Base-by-base conservation (phyloP, 1,139 yeast genomes). In the Sugiyamaella pinicola region DNA sequence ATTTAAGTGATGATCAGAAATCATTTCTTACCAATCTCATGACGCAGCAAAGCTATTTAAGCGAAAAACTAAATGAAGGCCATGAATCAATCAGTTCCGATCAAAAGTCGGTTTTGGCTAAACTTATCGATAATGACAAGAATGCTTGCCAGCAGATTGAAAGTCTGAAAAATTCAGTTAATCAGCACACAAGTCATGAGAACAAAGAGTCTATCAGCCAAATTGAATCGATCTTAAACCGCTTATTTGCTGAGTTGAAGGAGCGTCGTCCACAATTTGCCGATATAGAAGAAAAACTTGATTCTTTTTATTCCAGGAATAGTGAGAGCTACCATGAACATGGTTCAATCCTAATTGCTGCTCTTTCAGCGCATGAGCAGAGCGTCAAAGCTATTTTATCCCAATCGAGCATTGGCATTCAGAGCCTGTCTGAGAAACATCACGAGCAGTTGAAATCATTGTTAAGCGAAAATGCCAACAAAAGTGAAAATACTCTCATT, bases 401-500 rank as follows among this genome's bases (percentile, higher is more conserved):
- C 31, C 31, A 26, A n/a, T 26, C 31, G 10, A 10, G 2, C 31
- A 2, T 26, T 7, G 9, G 12, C 12, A 26, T 26, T n/a, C 9
- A 26, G 9, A n/a, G 12, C 31, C 10, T 26, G 18, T 6, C 42
- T 9, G 42, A 38, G 8, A 38, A 21, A n/a, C 17, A 38, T 38
- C 29, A 38, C 22, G 17, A 38, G 13, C 28, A 22, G 6, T n/a
- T 38, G 5, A 21, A 22, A 21, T 38, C 29, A 21, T 12, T 38
- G 17, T 10, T 38, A 21, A 21, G 7, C 7, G 39, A 35, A 12
- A 35, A 7, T 35, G 10, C 12, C 5, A 10, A 7, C 4, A 35
- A 35, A 35, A 7, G 17, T 17, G 39, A 41, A 53, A 33, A 19
- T 47, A n/a, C 47, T 43, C 6, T 47, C 24, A 41, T 39, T 18